Evolutionary conservation across 805 yeast genomes (phyloP).

Genomic region (Saccharomycopsis synnaedendra): DNA sequence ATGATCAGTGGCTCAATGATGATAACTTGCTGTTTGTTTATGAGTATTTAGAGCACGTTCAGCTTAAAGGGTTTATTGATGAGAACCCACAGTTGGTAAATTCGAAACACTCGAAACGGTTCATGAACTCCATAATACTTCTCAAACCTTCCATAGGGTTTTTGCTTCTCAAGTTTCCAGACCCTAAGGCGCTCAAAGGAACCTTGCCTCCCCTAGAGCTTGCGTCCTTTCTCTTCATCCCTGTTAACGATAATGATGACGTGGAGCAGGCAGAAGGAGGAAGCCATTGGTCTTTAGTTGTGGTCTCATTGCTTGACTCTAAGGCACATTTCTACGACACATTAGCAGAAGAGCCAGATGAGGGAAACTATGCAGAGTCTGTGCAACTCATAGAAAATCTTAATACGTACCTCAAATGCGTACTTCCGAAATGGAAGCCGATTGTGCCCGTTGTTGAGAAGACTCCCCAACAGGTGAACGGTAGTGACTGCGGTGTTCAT

Average conservation of each 20-base stretch:
- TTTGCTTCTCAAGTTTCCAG: slow-evolving; percentile 40
- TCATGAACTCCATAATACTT: slow-evolving; percentile 25
- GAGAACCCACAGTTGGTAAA: slow-evolving; percentile 17
- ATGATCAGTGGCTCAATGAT: slow-evolving; percentile 68
- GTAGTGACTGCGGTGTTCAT: slow-evolving; percentile 55
- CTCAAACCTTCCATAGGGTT: slow-evolving; percentile 56
- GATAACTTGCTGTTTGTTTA: slow-evolving; percentile 53
- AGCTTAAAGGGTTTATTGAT: slow-evolving; percentile 18
- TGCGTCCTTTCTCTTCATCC: slow-evolving; percentile 47
- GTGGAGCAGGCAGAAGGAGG: slow-evolving; percentile 53
- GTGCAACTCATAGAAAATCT: slow-evolving; percentile 18
- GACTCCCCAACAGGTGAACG: slow-evolving; percentile 52
- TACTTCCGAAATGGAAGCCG: slow-evolving; percentile 1
- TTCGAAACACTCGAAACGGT: slow-evolving; percentile 15
- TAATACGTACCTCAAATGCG: slow-evolving; percentile 18
- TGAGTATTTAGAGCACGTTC: slow-evolving; percentile 37
- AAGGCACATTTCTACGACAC: slow-evolving; percentile 47
- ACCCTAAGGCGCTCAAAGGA: slow-evolving; percentile 29
- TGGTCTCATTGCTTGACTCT: slow-evolving; percentile 37
- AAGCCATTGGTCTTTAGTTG: slow-evolving; percentile 64
- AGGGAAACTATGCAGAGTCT: slow-evolving; percentile 16
- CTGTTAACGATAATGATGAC: slow-evolving; percentile 56
- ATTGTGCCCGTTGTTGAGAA: neutral
- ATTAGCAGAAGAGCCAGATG: slow-evolving; percentile 32
- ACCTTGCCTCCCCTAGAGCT: slow-evolving; percentile 35